Conservation (phyloP, 1,284 basidiomycete genomes). For the Austroboletus novae-zelandiae region DNA sequence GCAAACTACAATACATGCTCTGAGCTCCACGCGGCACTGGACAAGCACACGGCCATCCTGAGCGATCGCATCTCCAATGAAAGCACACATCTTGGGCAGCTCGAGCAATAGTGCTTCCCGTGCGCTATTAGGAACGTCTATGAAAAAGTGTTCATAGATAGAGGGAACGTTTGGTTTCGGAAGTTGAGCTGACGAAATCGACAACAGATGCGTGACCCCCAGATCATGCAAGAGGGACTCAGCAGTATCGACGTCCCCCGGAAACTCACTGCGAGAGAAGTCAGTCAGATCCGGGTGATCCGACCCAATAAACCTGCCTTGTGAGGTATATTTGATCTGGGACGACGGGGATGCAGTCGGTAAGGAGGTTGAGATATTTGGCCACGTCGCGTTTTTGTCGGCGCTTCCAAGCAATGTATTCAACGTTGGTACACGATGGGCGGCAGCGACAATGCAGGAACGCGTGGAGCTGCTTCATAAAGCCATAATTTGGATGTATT, state of each 20-base stretch:
- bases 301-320: constrained; percentile 38
- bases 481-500: constrained; percentile 63
- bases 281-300: constrained; percentile 1
- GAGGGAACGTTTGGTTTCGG: constrained; percentile 32
- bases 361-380: constrained; percentile 46
- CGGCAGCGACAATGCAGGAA: constrained; percentile 51
- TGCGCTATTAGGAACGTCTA: constrained; percentile 38
- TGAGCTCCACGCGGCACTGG: constrained; percentile 55
- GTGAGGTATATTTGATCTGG: constrained; percentile 47
- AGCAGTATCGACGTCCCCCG: constrained; percentile 47
- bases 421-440: constrained; percentile 40
- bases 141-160: constrained; percentile 38
- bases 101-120: constrained; percentile 41
- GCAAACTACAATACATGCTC: constrained; percentile 57
- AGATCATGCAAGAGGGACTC: constrained; percentile 49
- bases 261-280: constrained; percentile 46
- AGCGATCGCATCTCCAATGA: constrained; percentile 40
- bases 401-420: constrained; percentile 56
- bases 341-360: constrained; percentile 49
- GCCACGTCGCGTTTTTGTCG: constrained; percentile 50
- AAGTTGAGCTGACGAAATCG: constrained; percentile 46
- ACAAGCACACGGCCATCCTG: constrained; percentile 55
- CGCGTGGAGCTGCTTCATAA: constrained; percentile 55
- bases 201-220: constrained; percentile 49
- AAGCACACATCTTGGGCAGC: constrained; percentile 43